Base-by-base conservation (phyloP, 345 rosid species). In the Rhodamnia argentea region DNA sequence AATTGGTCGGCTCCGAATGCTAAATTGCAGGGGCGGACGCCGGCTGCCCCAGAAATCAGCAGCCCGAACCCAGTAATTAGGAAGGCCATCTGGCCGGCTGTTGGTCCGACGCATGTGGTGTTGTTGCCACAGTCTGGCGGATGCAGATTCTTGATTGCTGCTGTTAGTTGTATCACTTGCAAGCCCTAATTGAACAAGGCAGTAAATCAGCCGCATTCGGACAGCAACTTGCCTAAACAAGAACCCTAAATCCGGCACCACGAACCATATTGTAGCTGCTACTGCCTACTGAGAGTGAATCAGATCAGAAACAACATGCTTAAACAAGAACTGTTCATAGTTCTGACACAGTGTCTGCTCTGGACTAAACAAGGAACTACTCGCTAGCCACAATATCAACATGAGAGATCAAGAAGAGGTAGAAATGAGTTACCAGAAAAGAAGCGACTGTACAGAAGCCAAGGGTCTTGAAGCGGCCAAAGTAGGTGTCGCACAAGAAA, bases 141-240 rank as follows among this genome's bases (percentile, higher is more conserved):
- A 59, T 94, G 97, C 88, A 94, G 78, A 57, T 50, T 57, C 29
- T 92, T 89, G 74, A 94, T 58, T 54, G 95, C 95, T 24, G 97
- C 97, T 4, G 95, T 94, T 24, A 94, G 54, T 86, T 93, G 93
- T 88, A 93, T 94, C 42, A 54, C 88, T 86, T 90, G 89, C 75
- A 93, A 88, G 53, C 97, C 97, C 97, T 87, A 51, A 42, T 92
- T 86, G 2, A 12, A 58, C 78, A 70, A 70, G 44, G 44, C 24
- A 32, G 47, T 70, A 70, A 37, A 32, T 70, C 78, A 70, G 78
- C 44, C 16, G 13, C 76, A 32, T 64, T 15, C 76, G 76, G 44
- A 29, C 76, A 29, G 76, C 76, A 64, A 64, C 76, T 64, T 5
- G 44, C 76, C 29, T 29, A 64, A 64, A 64, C 5, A 22, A 60